Base-by-base conservation (phyloP, 179 eudicot genomes). In the Beta corolliflora region DNA sequence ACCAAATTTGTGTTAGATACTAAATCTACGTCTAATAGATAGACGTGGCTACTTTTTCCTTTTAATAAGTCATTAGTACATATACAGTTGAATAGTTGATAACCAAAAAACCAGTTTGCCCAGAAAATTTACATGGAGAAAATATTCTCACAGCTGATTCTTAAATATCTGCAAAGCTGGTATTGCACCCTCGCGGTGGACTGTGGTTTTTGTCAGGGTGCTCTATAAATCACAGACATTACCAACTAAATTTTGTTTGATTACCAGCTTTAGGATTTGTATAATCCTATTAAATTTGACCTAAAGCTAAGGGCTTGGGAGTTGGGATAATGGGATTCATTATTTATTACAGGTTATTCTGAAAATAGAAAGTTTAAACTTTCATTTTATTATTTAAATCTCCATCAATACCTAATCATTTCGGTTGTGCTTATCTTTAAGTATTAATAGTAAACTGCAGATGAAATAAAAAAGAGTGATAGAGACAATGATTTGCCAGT, bases 181-280 rank as follows among this genome's bases (percentile, higher is more conserved):
- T 64, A 64, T 71, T n/a, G 8, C 18, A 65, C 6, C 75, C 56
- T 48, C 36, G 19, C 16, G 9, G 11, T 23, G 46, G 29, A 70
- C 60, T 25, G 52, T 52, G 29, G 61, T 1, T 46, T 36, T 70
- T 70, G 74, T 58, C 44, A 70, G 52, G 7, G 23, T 79, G 76
- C 12, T 52, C 45, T n/a, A 36, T 79, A 44, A 79, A 25, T 79
- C 9, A 72, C 55, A 45, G 81, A 80, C 82, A 71, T 60, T 80
- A 78, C 79, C 83, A 80, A 64, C 83, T 53, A 53, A 80, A 64
- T 74, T 73, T 64, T 73, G 55, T 64, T 21, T 64, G 36, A 74
- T 65, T 52, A 74, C 23, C 78, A 80, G 83, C 83, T 80, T 73
- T 73, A 50, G 21, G 1, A 50, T 50, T 50, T 21, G 59, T 72